These are phyloP conservation scores for Pholiota conissans DNA, from an alignment of 768 basidiomycete species.

Conservation along the genomic window DNA sequence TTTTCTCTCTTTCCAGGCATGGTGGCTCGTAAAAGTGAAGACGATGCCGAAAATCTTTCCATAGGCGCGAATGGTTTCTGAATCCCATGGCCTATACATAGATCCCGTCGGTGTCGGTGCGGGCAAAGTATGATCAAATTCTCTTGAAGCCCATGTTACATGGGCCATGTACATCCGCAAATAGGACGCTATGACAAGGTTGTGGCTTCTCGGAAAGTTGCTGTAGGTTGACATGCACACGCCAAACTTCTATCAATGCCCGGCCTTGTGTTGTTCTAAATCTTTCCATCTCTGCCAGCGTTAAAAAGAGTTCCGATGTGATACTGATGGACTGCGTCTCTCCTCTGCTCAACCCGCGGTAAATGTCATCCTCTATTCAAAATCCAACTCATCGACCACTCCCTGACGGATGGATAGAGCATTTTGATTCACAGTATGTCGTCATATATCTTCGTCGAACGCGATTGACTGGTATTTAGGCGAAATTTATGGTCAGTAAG, in stretches of 20 bases:
- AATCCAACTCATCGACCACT: constrained; percentile 21
- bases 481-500: constrained; percentile 23
- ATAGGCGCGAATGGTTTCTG: neutral
- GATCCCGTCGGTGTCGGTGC: neutral
- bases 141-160: constrained; percentile 2
- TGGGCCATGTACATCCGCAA: too few relatives aligned
- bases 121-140: neutral
- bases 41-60: neutral
- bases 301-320: neutral
- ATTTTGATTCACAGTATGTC: constrained; percentile 26
- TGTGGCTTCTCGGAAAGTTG: neutral
- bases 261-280: neutral
- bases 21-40: neutral
- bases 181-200: constrained; percentile 1
- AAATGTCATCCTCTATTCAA: constrained; percentile 12
- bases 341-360: neutral
- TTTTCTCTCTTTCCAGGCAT: neutral
- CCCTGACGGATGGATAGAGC: constrained; percentile 25
- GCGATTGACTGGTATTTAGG: constrained; percentile 8
- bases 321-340: neutral
- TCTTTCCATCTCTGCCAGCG: neutral
- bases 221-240: neutral
- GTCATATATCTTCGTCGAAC: neutral
- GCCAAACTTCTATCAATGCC: neutral
- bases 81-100: neutral